phyloP scores from a whole-genome alignment of 2,329 filamentous ascomycete genomes.

The Raffaelea ambrosiae region DNA sequence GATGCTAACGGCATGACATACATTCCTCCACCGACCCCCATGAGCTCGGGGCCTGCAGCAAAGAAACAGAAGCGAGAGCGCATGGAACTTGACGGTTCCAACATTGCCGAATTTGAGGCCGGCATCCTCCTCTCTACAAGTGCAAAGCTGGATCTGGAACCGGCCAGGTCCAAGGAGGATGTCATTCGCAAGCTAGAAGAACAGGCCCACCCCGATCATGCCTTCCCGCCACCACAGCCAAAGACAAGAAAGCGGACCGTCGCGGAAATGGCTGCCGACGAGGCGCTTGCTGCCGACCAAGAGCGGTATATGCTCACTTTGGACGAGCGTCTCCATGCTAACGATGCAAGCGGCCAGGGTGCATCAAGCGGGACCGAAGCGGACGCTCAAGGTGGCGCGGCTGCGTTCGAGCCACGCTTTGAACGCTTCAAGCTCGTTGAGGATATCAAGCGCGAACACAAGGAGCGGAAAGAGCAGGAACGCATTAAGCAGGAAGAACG shows the following conservation, averaged over 20 bases:
- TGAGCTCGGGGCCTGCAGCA: conserved; percentile 47
- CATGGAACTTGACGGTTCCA: conserved; percentile 67
- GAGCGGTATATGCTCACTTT: conserved; percentile 89
- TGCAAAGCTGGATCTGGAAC: conserved; percentile 68
- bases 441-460: conserved; percentile 69
- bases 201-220: conserved; percentile 69
- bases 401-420: conserved; percentile 78
- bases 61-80: conserved; percentile 63
- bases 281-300: conserved; percentile 79
- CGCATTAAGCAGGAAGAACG: conserved; percentile 59
- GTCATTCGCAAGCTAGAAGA: conserved; percentile 63
- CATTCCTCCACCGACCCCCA: conserved; percentile 60
- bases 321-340: conserved; percentile 70
- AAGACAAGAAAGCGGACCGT: conserved; percentile 90
- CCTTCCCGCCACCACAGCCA: conserved; percentile 66
- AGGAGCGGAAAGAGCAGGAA: conserved; percentile 68
- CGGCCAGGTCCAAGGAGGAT: conserved; percentile 60
- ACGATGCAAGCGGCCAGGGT: conserved; percentile 46
- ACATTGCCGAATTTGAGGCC: conserved; percentile 67
- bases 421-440: conserved; percentile 88
- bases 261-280: conserved; percentile 89
- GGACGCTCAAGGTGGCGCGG: conserved; percentile 62
- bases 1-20: conserved; percentile 13
- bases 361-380: conserved; percentile 54
- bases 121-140: conserved; percentile 66